Evolutionary conservation across 805 yeast species (phyloP), one percentile per base, ranked within the genome.

Genomic region (Saccharomycopsis selenospora): DNA sequence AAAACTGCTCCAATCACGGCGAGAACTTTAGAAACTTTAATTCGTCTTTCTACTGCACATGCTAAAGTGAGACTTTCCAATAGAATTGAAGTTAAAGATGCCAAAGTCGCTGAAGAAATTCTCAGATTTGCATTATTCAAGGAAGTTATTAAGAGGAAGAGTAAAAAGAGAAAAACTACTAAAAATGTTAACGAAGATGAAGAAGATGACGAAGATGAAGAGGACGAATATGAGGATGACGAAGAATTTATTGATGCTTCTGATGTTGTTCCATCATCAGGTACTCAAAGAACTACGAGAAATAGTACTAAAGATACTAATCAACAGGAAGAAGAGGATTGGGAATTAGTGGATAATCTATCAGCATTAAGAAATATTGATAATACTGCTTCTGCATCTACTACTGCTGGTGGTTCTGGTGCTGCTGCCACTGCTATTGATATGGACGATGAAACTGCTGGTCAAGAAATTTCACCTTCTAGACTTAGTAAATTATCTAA

Each of bases 1-100:
- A 76, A 80, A 60, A 90, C 96, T 0, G 83, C 96, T 1, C 98
- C 99, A 30, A 86, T 91, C 56, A 91, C 99, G 1, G 95, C 98
- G n/a, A 85, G 99, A 80, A 93, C 98, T 3, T 72, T 91, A 57
- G 99, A 91, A 66, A 91, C 99, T 0, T 72, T 91, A 56, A 91
- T 91, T 64, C 95, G 99, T 72, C 71, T 91, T 51, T 74, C 97
- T 0, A 86, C 97, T 1, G 98, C 99, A 0, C 98, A 93, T 66
- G 98, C 98, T 8, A 91, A 93, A 64, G 86, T 91, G n/a, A 76
- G 98, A 57, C 70, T 93, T 49, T 84, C 95, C 20, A 78, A 76
- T 56, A 73, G 77, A 1, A 83, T 93, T 14, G 87, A 82, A 27
- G 73, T 75, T 18, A 73, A 73, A 54, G 99, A 93, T 65, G 95